Evolutionary conservation across 1,284 basidiomycete species (phyloP), one percentile per base, ranked within the genome.

Genomic region (Melanopsichium pennsylvanicum): DNA sequence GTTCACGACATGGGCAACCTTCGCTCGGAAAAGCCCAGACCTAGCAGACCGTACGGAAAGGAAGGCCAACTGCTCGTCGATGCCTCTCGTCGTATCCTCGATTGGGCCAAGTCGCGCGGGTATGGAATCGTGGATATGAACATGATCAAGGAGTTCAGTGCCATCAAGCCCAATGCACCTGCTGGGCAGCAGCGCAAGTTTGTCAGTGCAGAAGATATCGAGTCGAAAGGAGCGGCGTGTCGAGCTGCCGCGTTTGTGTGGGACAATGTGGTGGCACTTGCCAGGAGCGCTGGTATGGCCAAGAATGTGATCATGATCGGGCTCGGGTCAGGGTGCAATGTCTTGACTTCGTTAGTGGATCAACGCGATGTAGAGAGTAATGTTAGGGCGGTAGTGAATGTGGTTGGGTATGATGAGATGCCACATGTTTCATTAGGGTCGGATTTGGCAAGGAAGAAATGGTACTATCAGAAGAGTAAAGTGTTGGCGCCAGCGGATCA

Each of bases 181-280:
- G 21, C 15, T 3, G n/a, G n/a, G n/a, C n/a, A 48, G 41, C 4
- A 5, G 4, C 15, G 29, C 25, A 15, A 25, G 2, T 6, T 38
- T 6, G 12, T 21, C 8, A 26, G 15, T 8, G 8, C n/a, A 7
- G 34, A 26, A 5, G 45, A 56, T 5, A 5, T 12, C 4, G 36
- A 26, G 2, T 16, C 16, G 2, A 18, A 36, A 3, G n/a, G 18
- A 1, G 25, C 34, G 31, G 63, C 52, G 9, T 19, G 19, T 4
- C 1, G 11, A 10, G 55, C 55, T 2, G 42, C 51, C 1, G 46
- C 36, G 84, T 95, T 95, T 76, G 81, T 97, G 3, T 98, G 95
- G 95, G 94, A 97, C 82, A 95, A 97, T 79, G 92, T 93, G 70
- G 85, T 96, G 50, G 87, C 90, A 92, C 93, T 41, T 2, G 58